A percentile compares a stretch with the other conserved stretches of the same genome.
Evolutionary conservation across 2,329 filamentous ascomycete species (phyloP).

Genomic region (Trichoderma aggressivum): DNA sequence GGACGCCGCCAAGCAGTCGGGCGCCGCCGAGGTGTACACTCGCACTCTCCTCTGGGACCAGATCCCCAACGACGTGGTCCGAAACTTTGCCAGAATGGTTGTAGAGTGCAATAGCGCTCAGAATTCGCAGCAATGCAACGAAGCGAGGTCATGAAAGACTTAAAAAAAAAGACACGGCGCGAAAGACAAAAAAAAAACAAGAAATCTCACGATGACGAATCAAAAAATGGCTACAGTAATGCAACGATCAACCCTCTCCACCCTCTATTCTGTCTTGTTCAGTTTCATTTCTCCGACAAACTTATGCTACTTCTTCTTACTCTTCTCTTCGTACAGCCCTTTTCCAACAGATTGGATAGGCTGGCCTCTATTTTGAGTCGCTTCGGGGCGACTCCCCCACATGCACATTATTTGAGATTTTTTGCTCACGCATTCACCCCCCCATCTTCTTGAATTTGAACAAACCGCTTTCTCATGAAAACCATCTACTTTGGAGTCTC

Average conservation of each 20-base stretch:
- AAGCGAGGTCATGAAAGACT: conserved; percentile 39
- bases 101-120: conserved; percentile 62
- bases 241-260: conserved; percentile 21
- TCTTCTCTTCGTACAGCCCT: conserved; percentile 17
- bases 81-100: conserved; percentile 89
- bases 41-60: conserved; percentile 91
- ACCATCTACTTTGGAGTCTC: conserved; percentile 30
- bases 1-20: conserved; percentile 61
- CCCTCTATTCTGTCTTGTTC: conserved; percentile 20
- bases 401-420: conserved; percentile 34
- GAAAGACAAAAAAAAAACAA: conserved; percentile 36
- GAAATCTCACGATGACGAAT: conserved; percentile 37
- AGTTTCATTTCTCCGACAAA: conserved; percentile 21
- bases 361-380: conserved; percentile 31
- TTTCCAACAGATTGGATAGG: conserved; percentile 22
- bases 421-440: conserved; percentile 48
- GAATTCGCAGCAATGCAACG: conserved; percentile 43
- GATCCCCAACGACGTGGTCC: conserved; percentile 86
- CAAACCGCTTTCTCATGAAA: conserved; percentile 30
- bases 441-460: conserved; percentile 33
- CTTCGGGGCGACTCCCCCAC: conserved; percentile 30
- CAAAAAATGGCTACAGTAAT: conserved; percentile 22
- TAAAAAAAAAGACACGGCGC: conserved; percentile 26
- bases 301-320: conserved; percentile 26
- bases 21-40: conserved; percentile 83